Evolutionary conservation across 2,329 filamentous ascomycete species (phyloP), one percentile per base, ranked within the genome.

Genomic region (Alternaria longipes): DNA sequence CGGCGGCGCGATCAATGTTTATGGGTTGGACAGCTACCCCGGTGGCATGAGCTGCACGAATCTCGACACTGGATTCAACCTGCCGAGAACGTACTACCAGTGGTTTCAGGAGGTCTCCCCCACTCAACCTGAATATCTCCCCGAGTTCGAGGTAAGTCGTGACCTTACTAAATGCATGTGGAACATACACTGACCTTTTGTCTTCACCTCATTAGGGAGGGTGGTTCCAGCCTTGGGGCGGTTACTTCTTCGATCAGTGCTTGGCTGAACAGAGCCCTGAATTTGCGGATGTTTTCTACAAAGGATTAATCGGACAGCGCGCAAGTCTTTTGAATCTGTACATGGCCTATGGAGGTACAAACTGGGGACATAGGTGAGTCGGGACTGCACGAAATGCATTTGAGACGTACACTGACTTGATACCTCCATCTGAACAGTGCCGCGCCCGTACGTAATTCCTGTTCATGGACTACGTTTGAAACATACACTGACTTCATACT

Each of bases 41-140:
- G 81, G 81, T 28, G 81, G 84, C 0, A 65, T 84, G 9, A 83
- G 81, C 8, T 86, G 85, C 68, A 84, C 81, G 1, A 84, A 86
- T 54, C 78, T 78, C 1, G 74, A 83, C 45, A 74, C 77, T 7
- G 84, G 84, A 1, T 86, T 85, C 66, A 82, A 77, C 28, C 71
- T 86, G 1, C 79, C 84, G 3, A 80, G 84, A 26, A 85, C 80
- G 5, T 88, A 87, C 65, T 84, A 84, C 60, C 81, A 86, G 63
- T 87, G 84, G 84, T 87, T 87, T 63, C 79, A 81, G n/a, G 83
- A 84, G 41, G 85, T 85, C 56, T 84, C 84, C 0, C 83, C 75
- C 49, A 85, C 84, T 1, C 85, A 87, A 65, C 85, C 85, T 1
- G 79, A 80, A 47, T 86, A 81, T 58, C 68, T 87, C 1, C 81